Base-by-base conservation (phyloP, 225 moss, liverwort and hornwort species). In the Marchantia polymorpha region DNA sequence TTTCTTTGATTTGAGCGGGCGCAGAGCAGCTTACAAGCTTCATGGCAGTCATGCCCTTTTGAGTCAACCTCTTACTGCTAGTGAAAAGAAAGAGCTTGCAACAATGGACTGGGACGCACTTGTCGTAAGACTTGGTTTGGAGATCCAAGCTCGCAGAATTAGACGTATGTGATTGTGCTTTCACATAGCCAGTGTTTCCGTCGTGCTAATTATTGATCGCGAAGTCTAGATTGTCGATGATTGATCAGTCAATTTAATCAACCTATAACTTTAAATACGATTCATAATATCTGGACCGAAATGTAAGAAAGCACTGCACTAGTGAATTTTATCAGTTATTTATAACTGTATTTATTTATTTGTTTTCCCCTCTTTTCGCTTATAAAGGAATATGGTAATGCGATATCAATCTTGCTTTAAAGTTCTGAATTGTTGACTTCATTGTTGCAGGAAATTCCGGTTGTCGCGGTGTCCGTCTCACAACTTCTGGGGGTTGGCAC, bases 11-110 rank as follows among this genome's bases (percentile, higher is more conserved):
- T 69, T 72, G 17, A 31, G 49, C 20, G 82, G 76, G 23, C 79
- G 84, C 89, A 91, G 85, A 83, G 84, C 84, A 83, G 89, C 87
- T 75, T 88, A 87, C 53, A 89, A 91, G 81, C 75, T 87, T 75
- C 75, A 77, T 81, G 89, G 89, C 10, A 81, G 56, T 78, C 75
- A 91, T 80, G 89, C 89, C 15, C 65, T 89, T 64, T 73, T 91
- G 69, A 91, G 87, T 83, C 81, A 82, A 64, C 83, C 84, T 75
- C 83, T 91, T 53, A 77, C 84, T 25, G 74, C 82, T 54, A 64
- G 73, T 52, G 87, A 91, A 79, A 82, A 65, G 73, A 29, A 77
- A 83, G 83, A 91, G 70, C 71, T 88, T 78, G 46, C 82, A 65
- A 68, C 81, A 51, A 83, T 72, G 48, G 86, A 91, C 64, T 91